Conservation (phyloP, 176 grass and related monocot species). For the Oryza meyeriana region DNA sequence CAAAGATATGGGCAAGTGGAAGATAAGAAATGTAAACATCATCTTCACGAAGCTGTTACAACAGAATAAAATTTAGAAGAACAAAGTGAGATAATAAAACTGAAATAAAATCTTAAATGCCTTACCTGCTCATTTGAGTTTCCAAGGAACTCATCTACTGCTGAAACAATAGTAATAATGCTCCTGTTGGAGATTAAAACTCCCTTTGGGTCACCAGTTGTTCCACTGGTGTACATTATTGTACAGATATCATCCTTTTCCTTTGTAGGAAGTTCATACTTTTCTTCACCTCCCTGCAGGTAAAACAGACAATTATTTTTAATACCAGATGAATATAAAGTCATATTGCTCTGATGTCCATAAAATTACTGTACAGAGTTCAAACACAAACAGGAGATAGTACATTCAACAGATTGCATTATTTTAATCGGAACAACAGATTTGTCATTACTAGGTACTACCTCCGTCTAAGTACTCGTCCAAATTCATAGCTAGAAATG, state of each 20-base stretch:
- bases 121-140: slow-evolving; percentile 59
- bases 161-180: slow-evolving; percentile 76
- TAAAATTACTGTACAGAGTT: neutral
- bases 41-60: slow-evolving; percentile 52
- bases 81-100: neutral
- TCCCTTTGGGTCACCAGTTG: slow-evolving; percentile 93
- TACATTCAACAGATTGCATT: neutral
- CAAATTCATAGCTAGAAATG: no score
- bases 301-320: slow-evolving; percentile 21
- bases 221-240: slow-evolving; percentile 99
- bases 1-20: slow-evolving; percentile 95
- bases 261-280: slow-evolving; percentile 76
- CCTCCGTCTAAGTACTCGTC: no score
- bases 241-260: slow-evolving; percentile 81
- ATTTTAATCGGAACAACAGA: neutral
- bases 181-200: slow-evolving; percentile 89
- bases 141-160: slow-evolving; percentile 51
- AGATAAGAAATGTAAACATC: slow-evolving; percentile 92
- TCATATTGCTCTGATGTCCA: neutral
- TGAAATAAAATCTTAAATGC: neutral
- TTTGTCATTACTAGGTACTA: neutral
- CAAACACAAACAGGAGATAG: neutral
- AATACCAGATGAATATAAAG: slow-evolving; percentile 13
- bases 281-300: slow-evolving; percentile 56
- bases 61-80: slow-evolving; percentile 15